Percentiles rank a stretch among this genome's conserved stretches.
Evolutionary conservation across 176 grass and related monocot species (phyloP).

Genomic region (Poa pratensis): DNA sequence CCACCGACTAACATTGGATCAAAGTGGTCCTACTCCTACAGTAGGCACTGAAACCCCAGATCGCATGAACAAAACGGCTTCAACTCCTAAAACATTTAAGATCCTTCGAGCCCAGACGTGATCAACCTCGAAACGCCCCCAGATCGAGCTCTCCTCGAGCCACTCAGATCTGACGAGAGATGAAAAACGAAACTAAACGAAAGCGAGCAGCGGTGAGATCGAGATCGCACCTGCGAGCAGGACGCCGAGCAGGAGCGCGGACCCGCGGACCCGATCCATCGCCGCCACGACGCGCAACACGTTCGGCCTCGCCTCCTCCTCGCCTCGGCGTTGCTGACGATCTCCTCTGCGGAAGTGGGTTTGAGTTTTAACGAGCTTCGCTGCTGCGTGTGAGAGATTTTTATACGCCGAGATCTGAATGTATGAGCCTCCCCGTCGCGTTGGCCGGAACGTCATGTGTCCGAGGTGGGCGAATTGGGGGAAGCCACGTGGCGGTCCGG

Average conservation of each 20-base stretch:
- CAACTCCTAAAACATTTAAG: too few species aligned
- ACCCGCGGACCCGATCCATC: constrained; percentile 68
- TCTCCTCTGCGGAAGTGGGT: neutral
- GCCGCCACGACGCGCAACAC: neutral
- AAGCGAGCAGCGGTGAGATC: neutral
- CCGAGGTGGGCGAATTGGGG: constrained; percentile 44
- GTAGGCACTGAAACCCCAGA: neutral
- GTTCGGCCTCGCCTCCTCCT: neutral
- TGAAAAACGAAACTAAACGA: neutral
- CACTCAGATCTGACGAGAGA: constrained; percentile 23
- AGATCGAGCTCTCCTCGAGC: neutral
- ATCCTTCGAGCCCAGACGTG: neutral
- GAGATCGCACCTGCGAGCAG: constrained; percentile 60
- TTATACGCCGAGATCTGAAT: constrained; percentile 29
- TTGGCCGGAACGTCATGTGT: constrained; percentile 50
- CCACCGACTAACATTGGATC: neutral
- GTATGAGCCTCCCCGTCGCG: constrained; percentile 28
- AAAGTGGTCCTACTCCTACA: neutral
- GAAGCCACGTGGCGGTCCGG: neutral
- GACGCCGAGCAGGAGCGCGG: constrained; percentile 61
- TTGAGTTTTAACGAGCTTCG: neutral
- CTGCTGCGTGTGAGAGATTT: constrained; percentile 15
- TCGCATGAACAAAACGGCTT: neutral
- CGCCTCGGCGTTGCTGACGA: neutral
- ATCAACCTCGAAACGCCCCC: neutral